These are phyloP conservation scores for Pontederia crassipes DNA, from an alignment of 176 grass and related monocot species.

Conservation along the genomic window DNA sequence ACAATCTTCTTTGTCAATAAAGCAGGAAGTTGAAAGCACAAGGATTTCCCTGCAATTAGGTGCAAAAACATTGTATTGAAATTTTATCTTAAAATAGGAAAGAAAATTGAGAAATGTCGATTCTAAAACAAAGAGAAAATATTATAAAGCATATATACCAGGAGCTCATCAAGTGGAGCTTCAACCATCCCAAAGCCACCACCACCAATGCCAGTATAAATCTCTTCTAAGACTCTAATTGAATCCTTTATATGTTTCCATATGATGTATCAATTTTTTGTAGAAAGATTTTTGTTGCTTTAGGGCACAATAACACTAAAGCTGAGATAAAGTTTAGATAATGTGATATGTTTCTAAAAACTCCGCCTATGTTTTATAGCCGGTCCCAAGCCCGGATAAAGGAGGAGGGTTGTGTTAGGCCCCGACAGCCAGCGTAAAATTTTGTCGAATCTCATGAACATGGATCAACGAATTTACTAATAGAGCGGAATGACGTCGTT, in stretches of 20 bases:
- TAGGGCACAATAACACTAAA: no score
- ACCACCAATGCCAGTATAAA: constrained; percentile 35
- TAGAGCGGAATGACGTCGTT: no score
- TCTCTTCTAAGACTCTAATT: neutral
- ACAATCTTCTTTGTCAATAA: constrained; percentile 68
- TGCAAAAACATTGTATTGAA: constrained; percentile 8
- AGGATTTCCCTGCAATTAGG: constrained; percentile 67
- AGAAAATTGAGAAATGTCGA: neutral
- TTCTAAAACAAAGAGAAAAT: neutral
- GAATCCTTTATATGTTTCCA: neutral
- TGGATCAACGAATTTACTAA: no score
- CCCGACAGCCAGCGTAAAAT: no score
- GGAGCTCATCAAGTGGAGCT: constrained; percentile 58
- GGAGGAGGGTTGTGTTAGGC: no score
- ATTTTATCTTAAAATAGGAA: neutral
- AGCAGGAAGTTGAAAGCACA: constrained; percentile 92
- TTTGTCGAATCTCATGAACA: no score
- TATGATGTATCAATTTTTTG: neutral
- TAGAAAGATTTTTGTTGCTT: no score
- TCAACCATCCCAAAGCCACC: constrained; percentile 33
- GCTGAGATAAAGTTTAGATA: no score
- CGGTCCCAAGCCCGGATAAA: no score
- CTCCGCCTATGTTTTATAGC: no score
- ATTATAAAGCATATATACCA: constrained; percentile 18
- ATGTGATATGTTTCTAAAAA: no score